These are phyloP conservation scores for Kingdonia uniflora DNA, from an alignment of 164 flowering plant species.

Conservation along the genomic window DNA sequence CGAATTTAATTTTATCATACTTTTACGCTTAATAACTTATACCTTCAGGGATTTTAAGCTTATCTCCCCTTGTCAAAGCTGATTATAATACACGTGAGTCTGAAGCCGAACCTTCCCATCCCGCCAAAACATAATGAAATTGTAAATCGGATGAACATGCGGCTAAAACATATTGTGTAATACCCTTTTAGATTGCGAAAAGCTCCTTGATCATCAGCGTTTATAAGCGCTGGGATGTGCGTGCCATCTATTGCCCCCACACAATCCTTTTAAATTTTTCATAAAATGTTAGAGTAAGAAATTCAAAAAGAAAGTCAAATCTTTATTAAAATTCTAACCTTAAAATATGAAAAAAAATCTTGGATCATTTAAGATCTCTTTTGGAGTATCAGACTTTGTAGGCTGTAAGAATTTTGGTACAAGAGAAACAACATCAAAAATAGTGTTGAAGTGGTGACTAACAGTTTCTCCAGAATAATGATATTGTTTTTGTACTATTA, in stretches of 20 bases:
- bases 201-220: conserved; percentile 54
- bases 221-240: conserved; percentile 55
- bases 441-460: too few species aligned
- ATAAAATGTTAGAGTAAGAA: too few species aligned
- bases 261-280: too few species aligned
- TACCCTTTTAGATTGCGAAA: conserved; percentile 45
- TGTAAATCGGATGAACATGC: conserved; percentile 55
- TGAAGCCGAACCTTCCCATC: conserved; percentile 74
- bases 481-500: too few species aligned
- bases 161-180: conserved; percentile 52
- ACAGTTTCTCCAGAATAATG: too few species aligned
- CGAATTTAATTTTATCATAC: not conserved
- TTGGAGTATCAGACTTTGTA: too few species aligned
- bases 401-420: too few species aligned
- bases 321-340: too few species aligned
- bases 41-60: conserved; percentile 47
- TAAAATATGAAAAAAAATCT: too few species aligned
- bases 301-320: too few species aligned
- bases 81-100: conserved; percentile 41
- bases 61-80: conserved; percentile 46
- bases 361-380: too few species aligned
- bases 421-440: too few species aligned
- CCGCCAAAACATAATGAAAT: conserved; percentile 58
- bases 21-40: not conserved
- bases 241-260: conserved; percentile 50